A percentile compares a stretch with the other conserved stretches of the same genome.
These are phyloP conservation scores for Termitomyces sp. DNA, from an alignment of 768 basidiomycete species.

Conservation along the genomic window DNA sequence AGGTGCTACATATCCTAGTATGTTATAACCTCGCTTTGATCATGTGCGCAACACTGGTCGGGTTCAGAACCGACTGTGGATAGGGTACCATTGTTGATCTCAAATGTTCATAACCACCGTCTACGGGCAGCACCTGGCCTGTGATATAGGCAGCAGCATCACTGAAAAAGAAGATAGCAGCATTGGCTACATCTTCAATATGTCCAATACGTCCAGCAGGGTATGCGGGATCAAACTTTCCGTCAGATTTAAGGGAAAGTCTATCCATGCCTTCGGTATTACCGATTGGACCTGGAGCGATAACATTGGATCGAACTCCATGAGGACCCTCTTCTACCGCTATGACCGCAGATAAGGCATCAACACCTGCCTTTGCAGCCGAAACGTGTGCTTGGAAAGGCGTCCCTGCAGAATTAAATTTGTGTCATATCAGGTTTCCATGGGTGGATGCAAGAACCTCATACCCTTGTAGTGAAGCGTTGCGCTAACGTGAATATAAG, in stretches of 20 bases:
- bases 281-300: constrained; percentile 78
- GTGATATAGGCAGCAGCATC: constrained; percentile 72
- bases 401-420: constrained; percentile 37
- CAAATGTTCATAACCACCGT: constrained; percentile 58
- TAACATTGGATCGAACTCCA: constrained; percentile 88
- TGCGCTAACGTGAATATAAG: constrained; percentile 87
- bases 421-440: background rate
- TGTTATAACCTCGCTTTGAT: constrained; percentile 44
- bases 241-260: constrained; percentile 31
- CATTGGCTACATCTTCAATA: constrained; percentile 61
- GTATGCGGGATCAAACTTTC: constrained; percentile 12
- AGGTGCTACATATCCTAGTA: background rate
- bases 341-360: constrained; percentile 79
- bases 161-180: constrained; percentile 78
- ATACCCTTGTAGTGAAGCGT: constrained; percentile 81
- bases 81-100: constrained; percentile 48
- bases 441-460: constrained; percentile 12
- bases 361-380: constrained; percentile 91
- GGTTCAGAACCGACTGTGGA: constrained; percentile 58
- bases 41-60: constrained; percentile 39
- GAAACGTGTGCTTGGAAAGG: constrained; percentile 92
- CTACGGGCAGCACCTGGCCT: constrained; percentile 68
- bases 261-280: constrained; percentile 49
- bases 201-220: constrained; percentile 50
- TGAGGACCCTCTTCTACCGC: constrained; percentile 93